Evolutionary conservation across 225 moss, liverwort and hornwort genomes (phyloP).

Genomic region (Neckera pumila): DNA sequence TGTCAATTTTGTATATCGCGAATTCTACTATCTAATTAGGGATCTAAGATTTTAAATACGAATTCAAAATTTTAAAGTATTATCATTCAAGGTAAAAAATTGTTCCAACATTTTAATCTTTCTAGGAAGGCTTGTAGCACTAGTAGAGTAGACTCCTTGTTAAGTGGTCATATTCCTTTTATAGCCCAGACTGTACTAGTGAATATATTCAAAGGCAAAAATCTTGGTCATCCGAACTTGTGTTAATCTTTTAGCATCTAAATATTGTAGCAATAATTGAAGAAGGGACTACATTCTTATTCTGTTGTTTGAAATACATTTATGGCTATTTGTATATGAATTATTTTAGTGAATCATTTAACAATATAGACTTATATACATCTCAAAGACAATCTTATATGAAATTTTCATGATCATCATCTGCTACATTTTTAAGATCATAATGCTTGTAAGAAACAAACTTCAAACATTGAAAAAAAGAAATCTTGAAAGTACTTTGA

Average conservation of each 20-base stretch:
- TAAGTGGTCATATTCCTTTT: background rate
- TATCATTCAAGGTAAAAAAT: background rate
- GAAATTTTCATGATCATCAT: rapidly evolving
- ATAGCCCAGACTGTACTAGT: rapidly evolving
- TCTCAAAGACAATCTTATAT: background rate
- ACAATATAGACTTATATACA: background rate
- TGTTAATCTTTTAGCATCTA: rapidly evolving
- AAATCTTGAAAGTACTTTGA: rapidly evolving
- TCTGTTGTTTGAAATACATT: background rate
- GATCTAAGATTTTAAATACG: rapidly evolving
- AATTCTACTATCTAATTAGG: no score
- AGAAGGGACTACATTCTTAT: background rate
- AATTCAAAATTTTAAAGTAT: background rate
- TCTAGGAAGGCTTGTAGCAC: background rate
- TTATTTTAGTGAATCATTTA: background rate
- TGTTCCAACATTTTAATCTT: background rate
- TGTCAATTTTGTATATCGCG: background rate
- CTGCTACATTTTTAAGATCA: background rate
- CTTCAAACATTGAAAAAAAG: background rate
- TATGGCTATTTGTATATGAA: background rate
- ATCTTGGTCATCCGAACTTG: rapidly evolving
- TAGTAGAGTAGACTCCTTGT: background rate
- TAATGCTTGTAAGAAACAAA: background rate
- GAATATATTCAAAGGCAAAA: background rate
- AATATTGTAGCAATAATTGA: background rate